Base-by-base conservation (phyloP, 208 protist genomes). In the Wallacemonas sp. region DNA sequence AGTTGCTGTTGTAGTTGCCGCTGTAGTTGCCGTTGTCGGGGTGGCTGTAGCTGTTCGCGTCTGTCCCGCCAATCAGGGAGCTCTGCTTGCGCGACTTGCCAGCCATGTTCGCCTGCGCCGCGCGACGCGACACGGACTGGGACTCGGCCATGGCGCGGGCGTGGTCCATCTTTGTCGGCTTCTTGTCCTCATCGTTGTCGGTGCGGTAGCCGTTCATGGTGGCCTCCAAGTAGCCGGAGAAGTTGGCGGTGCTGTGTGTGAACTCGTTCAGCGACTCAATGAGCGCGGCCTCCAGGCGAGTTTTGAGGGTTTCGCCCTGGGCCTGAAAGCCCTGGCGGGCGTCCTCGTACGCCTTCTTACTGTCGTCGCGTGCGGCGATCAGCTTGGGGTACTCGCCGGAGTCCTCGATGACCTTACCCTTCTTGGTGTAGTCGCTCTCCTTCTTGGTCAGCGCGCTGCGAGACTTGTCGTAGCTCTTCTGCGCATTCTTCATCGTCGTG, bases 351-450 rank as follows among this genome's bases (percentile, higher is more conserved):
- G 61, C 57, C 34, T 27, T 34, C 68, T 78, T 80, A 12, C 19
- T 17, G 68, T 83, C 57, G n/a, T 90, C 76, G 26, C 81, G 81
- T 54, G 80, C 73, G 43, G 23, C 70, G 12, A 70, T 24, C 11
- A 68, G 49, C 68, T 90, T 90, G 24, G 64, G 26, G 74, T 93
- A 93, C 27, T 39, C 49, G 30, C 56, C 76, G 43, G 70, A 85
- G 60, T 73, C 72, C 38, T 32, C 27, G n/a, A 94, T 60, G 17
- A 77, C 54, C 69, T 88, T 89, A 34, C 75, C 76, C 65, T 90
- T 88, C 69, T 88, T 92, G 2, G 88, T 74, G 69, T 87, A 89
- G 16, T 71, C 72, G 56, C 70, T 76, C 74, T 94, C 88, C 11
- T 48, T 86, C 63, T 77, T 74, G 14, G 78, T 68, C 11, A 89